These are phyloP conservation scores for Clonostachys rosea DNA, from an alignment of 2,329 filamentous ascomycete genomes.

Conservation along the genomic window DNA sequence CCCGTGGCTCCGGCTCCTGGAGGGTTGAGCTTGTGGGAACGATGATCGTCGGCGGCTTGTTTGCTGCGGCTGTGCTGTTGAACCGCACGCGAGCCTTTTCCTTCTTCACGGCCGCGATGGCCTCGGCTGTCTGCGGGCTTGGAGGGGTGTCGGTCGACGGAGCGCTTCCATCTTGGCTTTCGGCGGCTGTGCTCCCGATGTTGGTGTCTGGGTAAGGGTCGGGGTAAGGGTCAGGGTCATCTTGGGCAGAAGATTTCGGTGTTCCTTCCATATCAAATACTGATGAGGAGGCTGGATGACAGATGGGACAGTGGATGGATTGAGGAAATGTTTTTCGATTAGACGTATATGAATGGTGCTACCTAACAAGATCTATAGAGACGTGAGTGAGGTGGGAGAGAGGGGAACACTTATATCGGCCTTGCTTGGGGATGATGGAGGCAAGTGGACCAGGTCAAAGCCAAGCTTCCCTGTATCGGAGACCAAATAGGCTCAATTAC, in stretches of 20 bases:
- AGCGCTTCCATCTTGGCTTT: neutral
- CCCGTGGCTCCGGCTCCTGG: conserved; percentile 1
- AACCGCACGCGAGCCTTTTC: conserved; percentile 44
- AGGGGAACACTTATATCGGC: too few relatives aligned
- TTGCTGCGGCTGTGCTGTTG: conserved; percentile 35
- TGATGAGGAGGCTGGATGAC: too few relatives aligned
- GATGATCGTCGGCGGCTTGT: conserved; percentile 12
- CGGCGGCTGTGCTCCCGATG: too few relatives aligned
- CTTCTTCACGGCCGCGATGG: conserved; percentile 16
- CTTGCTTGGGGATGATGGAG: too few relatives aligned
- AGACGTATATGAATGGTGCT: too few relatives aligned
- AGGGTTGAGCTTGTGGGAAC: conserved; percentile 4
- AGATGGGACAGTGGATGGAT: too few relatives aligned
- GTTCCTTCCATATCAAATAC: neutral
- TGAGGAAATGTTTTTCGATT: too few relatives aligned
- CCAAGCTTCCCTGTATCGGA: too few relatives aligned
- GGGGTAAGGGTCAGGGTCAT: neutral
- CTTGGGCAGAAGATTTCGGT: neutral
- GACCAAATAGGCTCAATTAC: too few relatives aligned
- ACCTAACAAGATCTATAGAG: too few relatives aligned
- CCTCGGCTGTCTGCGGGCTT: neutral
- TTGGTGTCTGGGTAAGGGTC: neutral
- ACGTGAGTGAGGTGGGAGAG: too few relatives aligned
- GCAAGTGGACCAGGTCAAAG: too few relatives aligned
- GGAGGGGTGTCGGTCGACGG: neutral